phyloP scores from a whole-genome alignment of 192 early-diverging fungal genomes.

The Ambispora gerdemannii region DNA sequence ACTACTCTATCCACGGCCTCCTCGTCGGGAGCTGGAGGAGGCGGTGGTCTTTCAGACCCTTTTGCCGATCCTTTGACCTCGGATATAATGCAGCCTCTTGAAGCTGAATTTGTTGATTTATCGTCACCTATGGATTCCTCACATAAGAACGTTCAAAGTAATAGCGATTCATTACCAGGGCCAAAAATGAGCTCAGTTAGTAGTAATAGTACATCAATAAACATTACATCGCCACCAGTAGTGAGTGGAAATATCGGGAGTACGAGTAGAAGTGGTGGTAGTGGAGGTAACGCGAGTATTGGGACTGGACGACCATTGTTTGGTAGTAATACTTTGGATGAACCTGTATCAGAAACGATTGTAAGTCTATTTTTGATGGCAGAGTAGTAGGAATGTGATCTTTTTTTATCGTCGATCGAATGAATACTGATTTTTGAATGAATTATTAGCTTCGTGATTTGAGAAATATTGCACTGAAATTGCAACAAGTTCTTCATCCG shows the following conservation, averaged over 20 bases:
- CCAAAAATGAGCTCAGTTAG: neutral
- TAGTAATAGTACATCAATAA: neutral
- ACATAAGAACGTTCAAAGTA: neutral
- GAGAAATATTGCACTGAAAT: constrained; percentile 65
- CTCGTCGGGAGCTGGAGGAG: too few species aligned
- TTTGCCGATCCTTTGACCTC: neutral
- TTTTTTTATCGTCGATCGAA: constrained; percentile 4
- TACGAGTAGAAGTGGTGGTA: neutral
- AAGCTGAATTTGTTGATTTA: constrained; percentile 18
- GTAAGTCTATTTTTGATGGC: constrained; percentile 43
- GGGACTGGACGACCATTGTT: neutral
- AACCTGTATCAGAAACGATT: constrained; percentile 89
- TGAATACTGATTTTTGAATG: too few species aligned
- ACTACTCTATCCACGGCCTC: neutral
- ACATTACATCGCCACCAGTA: neutral
- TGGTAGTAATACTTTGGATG: constrained; percentile 78
- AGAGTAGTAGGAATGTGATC: neutral
- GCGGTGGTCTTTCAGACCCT: neutral
- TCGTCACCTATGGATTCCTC: neutral
- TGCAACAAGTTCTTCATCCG: constrained; percentile 71
- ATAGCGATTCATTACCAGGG: neutral
- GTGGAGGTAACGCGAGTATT: neutral
- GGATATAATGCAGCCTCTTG: neutral
- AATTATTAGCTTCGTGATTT: constrained; percentile 65
- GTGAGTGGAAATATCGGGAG: neutral